A percentile compares a stretch with the other conserved stretches of the same genome.
phyloP scores from a whole-genome alignment of 306 rosid genomes.

The Benincasa hispida region DNA sequence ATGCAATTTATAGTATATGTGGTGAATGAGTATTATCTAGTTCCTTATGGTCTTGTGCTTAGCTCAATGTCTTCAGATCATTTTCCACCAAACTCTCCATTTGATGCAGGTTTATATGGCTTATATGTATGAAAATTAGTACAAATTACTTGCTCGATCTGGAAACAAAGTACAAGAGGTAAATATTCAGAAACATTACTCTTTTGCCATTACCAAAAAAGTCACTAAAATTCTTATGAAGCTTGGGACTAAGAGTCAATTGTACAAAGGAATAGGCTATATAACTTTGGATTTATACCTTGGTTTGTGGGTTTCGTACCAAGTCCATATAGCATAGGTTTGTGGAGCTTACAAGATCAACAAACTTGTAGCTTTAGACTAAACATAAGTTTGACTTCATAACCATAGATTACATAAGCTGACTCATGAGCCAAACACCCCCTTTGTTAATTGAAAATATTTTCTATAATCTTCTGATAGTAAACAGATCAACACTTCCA shows the following conservation, averaged over 20 bases:
- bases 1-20: background rate
- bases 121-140: slow-evolving; percentile 80
- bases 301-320: background rate
- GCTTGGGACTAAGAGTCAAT: background rate
- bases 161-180: slow-evolving; percentile 95
- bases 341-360: background rate
- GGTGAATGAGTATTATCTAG: background rate
- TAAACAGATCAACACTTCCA: background rate
- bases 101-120: slow-evolving; percentile 83
- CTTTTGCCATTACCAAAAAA: background rate
- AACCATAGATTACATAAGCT: background rate
- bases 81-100: background rate
- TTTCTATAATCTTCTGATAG: background rate
- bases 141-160: slow-evolving; percentile 84
- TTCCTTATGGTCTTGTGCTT: background rate
- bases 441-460: background rate
- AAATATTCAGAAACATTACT: slow-evolving; percentile 2
- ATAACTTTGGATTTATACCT: background rate
- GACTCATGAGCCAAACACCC: background rate
- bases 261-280: background rate
- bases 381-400: background rate
- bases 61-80: background rate
- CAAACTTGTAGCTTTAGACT: background rate
- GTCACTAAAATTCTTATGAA: background rate
- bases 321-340: too few species aligned